Conservation (phyloP, 1,284 basidiomycete genomes). For the Marasmius oreades region DNA sequence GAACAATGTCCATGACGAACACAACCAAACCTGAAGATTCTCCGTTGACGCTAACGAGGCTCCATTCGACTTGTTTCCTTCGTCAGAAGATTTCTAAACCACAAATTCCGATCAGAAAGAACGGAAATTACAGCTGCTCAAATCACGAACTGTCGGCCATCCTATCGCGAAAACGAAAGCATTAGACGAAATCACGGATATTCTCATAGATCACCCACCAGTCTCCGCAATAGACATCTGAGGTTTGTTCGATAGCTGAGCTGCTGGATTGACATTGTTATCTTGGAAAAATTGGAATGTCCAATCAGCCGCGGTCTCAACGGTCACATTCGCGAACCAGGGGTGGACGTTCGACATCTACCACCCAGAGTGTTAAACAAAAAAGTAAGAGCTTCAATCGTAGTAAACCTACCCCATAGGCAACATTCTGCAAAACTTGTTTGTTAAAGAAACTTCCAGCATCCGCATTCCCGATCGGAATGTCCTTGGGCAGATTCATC, state of each 20-base stretch:
- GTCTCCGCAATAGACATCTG: conserved; percentile 40
- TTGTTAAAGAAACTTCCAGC: conserved; percentile 74
- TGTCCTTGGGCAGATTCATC: conserved; percentile 38
- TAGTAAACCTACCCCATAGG: conserved; percentile 46
- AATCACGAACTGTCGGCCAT: conserved; percentile 18
- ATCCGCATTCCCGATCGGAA: conserved; percentile 75
- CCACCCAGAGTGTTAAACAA: neutral
- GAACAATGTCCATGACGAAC: neutral
- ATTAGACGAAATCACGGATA: conserved; percentile 7
- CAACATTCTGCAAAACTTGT: conserved; percentile 53
- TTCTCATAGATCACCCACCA: conserved; percentile 66
- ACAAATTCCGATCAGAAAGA: neutral
- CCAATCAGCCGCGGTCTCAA: conserved; percentile 26
- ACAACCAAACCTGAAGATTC: conserved; percentile 47
- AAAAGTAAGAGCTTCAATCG: neutral
- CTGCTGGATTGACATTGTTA: conserved; percentile 24
- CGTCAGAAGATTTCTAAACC: conserved; percentile 15
- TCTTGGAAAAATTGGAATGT: conserved; percentile 27
- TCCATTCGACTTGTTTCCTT: conserved; percentile 40
- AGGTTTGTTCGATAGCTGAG: conserved; percentile 26
- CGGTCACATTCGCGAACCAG: conserved; percentile 19
- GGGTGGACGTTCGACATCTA: conserved; percentile 19
- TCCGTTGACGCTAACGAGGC: conserved; percentile 49
- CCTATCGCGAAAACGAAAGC: neutral
- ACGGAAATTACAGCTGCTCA: conserved; percentile 16